Evolutionary conservation across 129 eudicot species (phyloP).

Genomic region (Lonicera japonica): DNA sequence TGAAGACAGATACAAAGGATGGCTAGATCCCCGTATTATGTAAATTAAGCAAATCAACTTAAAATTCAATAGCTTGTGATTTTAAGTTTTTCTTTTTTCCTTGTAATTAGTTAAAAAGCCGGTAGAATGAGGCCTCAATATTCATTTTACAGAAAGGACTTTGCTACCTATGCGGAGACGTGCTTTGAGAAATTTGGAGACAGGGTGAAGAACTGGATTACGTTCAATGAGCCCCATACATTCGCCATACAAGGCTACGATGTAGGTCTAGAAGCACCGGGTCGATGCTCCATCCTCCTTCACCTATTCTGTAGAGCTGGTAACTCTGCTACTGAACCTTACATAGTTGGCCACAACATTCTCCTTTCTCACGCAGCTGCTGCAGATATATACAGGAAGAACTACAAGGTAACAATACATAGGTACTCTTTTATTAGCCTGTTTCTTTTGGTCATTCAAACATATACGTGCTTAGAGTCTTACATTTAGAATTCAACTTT

Average conservation of each 20-base stretch:
- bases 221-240: slow-evolving; percentile 89
- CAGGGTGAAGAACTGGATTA: slow-evolving; percentile 90
- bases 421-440: too few species aligned
- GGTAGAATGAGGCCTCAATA: background rate
- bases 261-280: slow-evolving; percentile 78
- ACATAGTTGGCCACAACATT: slow-evolving; percentile 69
- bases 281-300: slow-evolving; percentile 72
- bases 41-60: slow-evolving; percentile 11
- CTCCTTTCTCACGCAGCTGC: slow-evolving; percentile 81
- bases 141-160: slow-evolving; percentile 48
- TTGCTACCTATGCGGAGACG: slow-evolving; percentile 63
- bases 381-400: slow-evolving; percentile 47
- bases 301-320: slow-evolving; percentile 63
- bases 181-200: slow-evolving; percentile 86
- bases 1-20: slow-evolving; percentile 70
- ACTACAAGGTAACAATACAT: slow-evolving; percentile 49
- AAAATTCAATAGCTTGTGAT: background rate
- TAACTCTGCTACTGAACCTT: slow-evolving; percentile 91
- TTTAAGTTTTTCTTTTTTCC: too few species aligned
- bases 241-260: slow-evolving; percentile 72
- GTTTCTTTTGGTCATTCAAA: too few species aligned
- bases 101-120: background rate
- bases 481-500: too few species aligned
- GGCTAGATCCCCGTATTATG: slow-evolving; percentile 71
- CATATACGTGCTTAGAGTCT: too few species aligned